Base-by-base conservation (phyloP, 805 yeast species). In the Tetrapisispora nanseiensis region DNA sequence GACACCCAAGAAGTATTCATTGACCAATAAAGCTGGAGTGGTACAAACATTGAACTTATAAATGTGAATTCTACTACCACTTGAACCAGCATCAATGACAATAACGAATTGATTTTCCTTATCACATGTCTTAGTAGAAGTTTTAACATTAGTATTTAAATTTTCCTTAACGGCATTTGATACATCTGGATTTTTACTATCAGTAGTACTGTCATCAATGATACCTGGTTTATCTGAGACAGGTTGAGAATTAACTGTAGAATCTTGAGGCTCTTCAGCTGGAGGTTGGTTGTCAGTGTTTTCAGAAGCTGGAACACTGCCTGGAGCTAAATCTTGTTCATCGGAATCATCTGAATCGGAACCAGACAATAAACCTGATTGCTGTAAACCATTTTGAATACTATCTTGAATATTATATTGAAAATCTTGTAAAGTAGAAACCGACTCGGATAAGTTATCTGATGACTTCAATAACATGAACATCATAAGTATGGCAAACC, bases 71-170 rank as follows among this genome's bases (percentile, higher is more conserved):
- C 98, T 80, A 13, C 97, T 87, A 26, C 98, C 98, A 13, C 95
- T 82, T 1, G 97, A 89, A 8, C 98, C 99, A 7, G 98, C 98
- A 68, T 92, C 99, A 43, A 92, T 71, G 96, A 92, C 87, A 20
- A 92, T 75, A 24, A 89, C 97, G 53, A 73, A 90, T 57, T 83
- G 82, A 28, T 75, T 65, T 22, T 75, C 68, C 38, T 63, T 61
- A 3, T 47, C 55, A 55, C 77, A 72, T 19, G 32, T 6, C n/a
- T 9, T 9, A 12, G 23, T 7, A 5, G 15, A 20, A 24, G 22
- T 6, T 7, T 24, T 26, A 16, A 7, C 15, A n/a, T 27, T 21
- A 11, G 41, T 13, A 9, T 18, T 37, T 10, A 18, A n/a, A 15
- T 45, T 46, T 28, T 37, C 46, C 33, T 55, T 51, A 19, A 53